phyloP scores from a whole-genome alignment of 1,284 basidiomycete species.

The Ganoderma multipileum region DNA sequence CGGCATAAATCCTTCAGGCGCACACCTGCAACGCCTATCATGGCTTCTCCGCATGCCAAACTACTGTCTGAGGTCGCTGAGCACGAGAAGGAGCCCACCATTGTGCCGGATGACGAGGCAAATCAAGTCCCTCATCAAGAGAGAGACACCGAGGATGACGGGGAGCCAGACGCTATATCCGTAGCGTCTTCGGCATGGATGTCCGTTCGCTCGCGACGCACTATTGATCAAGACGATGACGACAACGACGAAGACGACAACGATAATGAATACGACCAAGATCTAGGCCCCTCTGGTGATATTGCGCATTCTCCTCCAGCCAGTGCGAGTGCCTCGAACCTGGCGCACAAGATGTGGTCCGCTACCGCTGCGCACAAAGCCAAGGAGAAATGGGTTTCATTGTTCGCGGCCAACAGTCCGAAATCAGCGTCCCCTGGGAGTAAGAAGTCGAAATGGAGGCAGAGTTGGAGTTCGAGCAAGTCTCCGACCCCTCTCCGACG shows the following conservation, averaged over 20 bases:
- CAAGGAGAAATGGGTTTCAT: slow-evolving; percentile 60
- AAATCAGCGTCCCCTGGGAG: slow-evolving; percentile 9
- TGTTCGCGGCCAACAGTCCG: slow-evolving; percentile 18
- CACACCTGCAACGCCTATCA: slow-evolving; percentile 37
- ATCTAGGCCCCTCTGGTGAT: slow-evolving; percentile 33
- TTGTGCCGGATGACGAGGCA: slow-evolving; percentile 31
- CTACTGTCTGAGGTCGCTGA: slow-evolving; percentile 50
- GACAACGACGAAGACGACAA: slow-evolving; percentile 58
- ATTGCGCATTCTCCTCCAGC: slow-evolving; percentile 24
- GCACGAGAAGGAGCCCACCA: slow-evolving; percentile 33
- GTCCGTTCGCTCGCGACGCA: slow-evolving; percentile 52
- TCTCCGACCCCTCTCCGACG: slow-evolving; percentile 20
- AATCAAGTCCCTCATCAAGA: slow-evolving; percentile 32
- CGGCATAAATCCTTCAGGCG: slow-evolving; percentile 38
- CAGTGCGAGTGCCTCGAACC: slow-evolving; percentile 33
- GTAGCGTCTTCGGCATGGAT: slow-evolving; percentile 61
- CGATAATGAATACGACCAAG: slow-evolving; percentile 38
- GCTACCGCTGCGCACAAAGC: slow-evolving; percentile 59
- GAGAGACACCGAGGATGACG: slow-evolving; percentile 46
- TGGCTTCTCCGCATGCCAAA: slow-evolving; percentile 38
- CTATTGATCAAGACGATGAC: slow-evolving; percentile 50
- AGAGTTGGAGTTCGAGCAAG: slow-evolving; percentile 27
- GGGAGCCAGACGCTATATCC: slow-evolving; percentile 52
- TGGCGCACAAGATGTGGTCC: slow-evolving; percentile 47
- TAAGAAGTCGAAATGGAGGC: slow-evolving; percentile 25